phyloP scores from a whole-genome alignment of 2,329 filamentous ascomycete species.

The Diaporthe amygdali region DNA sequence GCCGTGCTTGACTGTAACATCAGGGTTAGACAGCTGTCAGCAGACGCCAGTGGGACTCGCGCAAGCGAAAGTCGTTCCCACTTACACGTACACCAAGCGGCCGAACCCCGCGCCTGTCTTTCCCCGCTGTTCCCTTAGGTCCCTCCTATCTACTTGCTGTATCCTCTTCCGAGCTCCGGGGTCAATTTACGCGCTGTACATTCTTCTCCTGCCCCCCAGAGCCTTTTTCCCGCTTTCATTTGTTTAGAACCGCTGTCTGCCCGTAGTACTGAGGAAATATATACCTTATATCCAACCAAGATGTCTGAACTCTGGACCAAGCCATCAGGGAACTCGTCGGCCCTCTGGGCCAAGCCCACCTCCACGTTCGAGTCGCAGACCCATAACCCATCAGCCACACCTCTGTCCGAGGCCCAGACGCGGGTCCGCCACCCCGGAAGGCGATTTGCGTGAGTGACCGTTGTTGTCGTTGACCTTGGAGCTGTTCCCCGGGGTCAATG shows the following conservation, averaged over 20 bases:
- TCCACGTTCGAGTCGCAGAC: not conserved
- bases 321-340: not conserved
- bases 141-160: not conserved
- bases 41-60: not conserved
- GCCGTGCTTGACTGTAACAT: not conserved
- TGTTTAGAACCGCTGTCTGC: not conserved
- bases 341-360: conserved; percentile 23
- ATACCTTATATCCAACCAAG: not conserved
- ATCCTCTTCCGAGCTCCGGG: not conserved
- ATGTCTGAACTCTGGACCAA: conserved; percentile 31
- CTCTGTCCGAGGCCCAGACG: conserved; percentile 17
- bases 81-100: conserved; percentile 8
- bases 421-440: conserved; percentile 23
- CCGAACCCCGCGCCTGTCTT: conserved; percentile 2
- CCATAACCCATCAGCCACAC: conserved; percentile 17
- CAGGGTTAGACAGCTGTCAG: not conserved
- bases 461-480: not conserved
- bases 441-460: conserved; percentile 12
- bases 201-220: not conserved
- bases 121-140: not conserved
- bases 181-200: too few species aligned
- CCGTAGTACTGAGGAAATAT: not conserved
- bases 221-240: not conserved
- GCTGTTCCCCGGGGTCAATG: not conserved
- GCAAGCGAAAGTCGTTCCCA: too few species aligned